Percentiles rank a stretch among this genome's conserved stretches.
Evolutionary conservation across 139 green algal genomes (phyloP).

Genomic region (Chlamydomonas sp.): DNA sequence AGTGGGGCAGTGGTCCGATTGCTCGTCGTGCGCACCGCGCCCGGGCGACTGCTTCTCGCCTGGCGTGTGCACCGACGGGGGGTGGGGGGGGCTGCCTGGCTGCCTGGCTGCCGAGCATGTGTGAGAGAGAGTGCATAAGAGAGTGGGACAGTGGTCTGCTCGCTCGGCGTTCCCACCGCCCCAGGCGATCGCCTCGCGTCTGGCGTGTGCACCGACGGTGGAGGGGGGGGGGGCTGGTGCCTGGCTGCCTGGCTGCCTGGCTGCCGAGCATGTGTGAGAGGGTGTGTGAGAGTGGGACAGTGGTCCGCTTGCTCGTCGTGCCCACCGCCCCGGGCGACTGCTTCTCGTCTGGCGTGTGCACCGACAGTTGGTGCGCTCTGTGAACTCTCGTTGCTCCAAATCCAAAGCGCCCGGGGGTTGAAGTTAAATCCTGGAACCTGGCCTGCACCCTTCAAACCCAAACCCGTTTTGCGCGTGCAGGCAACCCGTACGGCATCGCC

Average conservation of each 20-base stretch:
- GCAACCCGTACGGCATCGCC: constrained; percentile 84
- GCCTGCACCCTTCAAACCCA: too few species aligned
- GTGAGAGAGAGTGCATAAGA: neutral
- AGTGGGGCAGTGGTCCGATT: constrained; percentile 30
- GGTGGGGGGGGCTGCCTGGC: too few species aligned
- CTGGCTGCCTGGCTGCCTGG: too few species aligned
- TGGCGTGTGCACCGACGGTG: constrained; percentile 64
- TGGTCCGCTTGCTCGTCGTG: constrained; percentile 65
- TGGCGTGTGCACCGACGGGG: constrained; percentile 49
- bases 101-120: neutral
- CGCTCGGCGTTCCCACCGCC: constrained; percentile 70
- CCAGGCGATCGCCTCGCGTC: constrained; percentile 84
- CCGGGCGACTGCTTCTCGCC: constrained; percentile 84
- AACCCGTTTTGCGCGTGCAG: too few species aligned
- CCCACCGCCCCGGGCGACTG: constrained; percentile 81
- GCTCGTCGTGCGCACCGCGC: constrained; percentile 70
- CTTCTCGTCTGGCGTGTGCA: constrained; percentile 75
- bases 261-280: neutral
- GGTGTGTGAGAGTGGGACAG: constrained; percentile 7
- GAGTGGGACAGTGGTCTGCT: constrained; percentile 23
- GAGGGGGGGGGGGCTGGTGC: too few species aligned
- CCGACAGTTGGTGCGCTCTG: constrained; percentile 33
- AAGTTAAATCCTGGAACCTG: too few species aligned
- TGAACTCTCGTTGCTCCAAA: too few species aligned
- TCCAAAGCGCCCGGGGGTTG: too few species aligned